Base-by-base conservation (phyloP, 345 rosid species). In the Pugionium cornutum region DNA sequence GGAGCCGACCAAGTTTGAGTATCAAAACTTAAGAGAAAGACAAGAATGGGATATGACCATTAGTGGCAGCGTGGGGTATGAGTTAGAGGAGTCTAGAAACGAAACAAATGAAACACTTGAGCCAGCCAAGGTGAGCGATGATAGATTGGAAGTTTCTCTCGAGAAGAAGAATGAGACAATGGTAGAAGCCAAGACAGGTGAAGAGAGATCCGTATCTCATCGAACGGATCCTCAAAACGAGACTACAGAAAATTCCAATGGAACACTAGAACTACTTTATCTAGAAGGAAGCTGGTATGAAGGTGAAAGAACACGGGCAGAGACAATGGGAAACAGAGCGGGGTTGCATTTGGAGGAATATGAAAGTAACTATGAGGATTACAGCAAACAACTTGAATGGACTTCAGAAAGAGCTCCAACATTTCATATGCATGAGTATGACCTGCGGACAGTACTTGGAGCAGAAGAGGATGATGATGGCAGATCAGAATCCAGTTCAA, bases 291-390 rank as follows among this genome's bases (percentile, higher is more conserved):
- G 53, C 49, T 41, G 7, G 11, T 67, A 46, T 48, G 68, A 35
- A 41, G 59, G 67, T 33, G 73, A 28, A 74, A 67, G 68, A 32
- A 46, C 48, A 7, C 46, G 73, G 73, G 47, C 8, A 67, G 70
- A 75, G 75, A 67, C 67, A 45, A 30, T 41, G 26, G 68, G 41
- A 77, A 76, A 76, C 55, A 69, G 77, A 60, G 63, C 64, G 6
- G 71, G 51, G 9, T 40, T 74, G 10, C 77, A 74, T 67, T 48
- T 74, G 59, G 77, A 74, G 30, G 77, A 61, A 61, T 74, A 74
- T 47, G 77, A 74, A 74, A 67, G 41, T 10, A 67, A 54, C 64
- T 67, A 52, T 39, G 63, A 66, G 37, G 37, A 44, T 46, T 8
- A 53, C 50, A 47, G 37, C 39, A 73, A 31, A 53, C 33, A 51